phyloP scores from a whole-genome alignment of 23 red algal species.

The Gracilaria domingensis region DNA sequence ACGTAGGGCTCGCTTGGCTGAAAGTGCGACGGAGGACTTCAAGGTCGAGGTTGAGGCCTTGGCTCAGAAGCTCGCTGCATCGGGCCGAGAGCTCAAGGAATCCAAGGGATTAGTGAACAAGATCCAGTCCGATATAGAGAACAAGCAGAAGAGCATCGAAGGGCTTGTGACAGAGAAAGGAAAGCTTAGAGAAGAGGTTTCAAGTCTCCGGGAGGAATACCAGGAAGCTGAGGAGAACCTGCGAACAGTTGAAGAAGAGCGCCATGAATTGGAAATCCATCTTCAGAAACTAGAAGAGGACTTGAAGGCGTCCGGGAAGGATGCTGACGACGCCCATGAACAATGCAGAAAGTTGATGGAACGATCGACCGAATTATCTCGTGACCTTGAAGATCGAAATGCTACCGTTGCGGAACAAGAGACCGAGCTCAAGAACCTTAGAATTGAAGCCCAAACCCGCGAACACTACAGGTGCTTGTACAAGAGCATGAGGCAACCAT shows the following conservation, averaged over 20 bases:
- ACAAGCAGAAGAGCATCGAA: slow-evolving; percentile 14
- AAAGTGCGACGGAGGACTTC: slow-evolving; percentile 26
- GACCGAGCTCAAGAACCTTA: not conserved
- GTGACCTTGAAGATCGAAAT: not conserved
- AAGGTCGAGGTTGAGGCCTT: slow-evolving; percentile 44
- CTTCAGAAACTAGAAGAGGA: slow-evolving; percentile 4
- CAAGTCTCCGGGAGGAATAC: not conserved
- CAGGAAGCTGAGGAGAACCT: not conserved
- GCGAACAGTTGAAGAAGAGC: not conserved
- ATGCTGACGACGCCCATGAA: not conserved
- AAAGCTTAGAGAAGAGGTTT: not conserved
- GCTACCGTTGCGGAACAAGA: not conserved
- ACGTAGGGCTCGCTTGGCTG: slow-evolving; percentile 35
- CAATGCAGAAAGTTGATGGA: slow-evolving; percentile 15
- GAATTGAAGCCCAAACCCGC: slow-evolving; percentile 2
- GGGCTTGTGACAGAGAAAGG: slow-evolving; percentile 2
- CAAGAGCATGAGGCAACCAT: slow-evolving; percentile 11
- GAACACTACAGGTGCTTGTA: not conserved
- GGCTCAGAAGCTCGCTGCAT: slow-evolving; percentile 27
- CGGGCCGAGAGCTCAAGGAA: not conserved
- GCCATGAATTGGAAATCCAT: not conserved
- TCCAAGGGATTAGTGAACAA: not conserved
- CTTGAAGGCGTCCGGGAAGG: not conserved
- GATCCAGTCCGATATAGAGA: slow-evolving; percentile 2
- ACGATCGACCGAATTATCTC: not conserved